These are phyloP conservation scores for Leptographium flavum DNA, from an alignment of 2,329 filamentous ascomycete genomes.

Conservation along the genomic window DNA sequence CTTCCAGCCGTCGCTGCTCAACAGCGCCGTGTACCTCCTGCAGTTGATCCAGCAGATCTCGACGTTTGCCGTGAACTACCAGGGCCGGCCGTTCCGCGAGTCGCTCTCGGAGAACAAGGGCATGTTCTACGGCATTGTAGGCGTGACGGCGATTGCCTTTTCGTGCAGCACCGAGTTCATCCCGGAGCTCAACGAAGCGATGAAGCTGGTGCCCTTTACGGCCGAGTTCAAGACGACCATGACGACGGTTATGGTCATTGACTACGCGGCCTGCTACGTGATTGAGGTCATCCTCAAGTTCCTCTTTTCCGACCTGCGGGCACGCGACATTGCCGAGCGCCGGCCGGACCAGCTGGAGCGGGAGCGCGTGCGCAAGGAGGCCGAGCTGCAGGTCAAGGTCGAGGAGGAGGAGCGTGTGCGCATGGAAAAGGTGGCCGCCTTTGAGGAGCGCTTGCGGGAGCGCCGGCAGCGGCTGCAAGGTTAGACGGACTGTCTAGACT, in stretches of 20 bases:
- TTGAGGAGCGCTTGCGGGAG: slow-evolving; percentile 28
- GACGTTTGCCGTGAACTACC: slow-evolving; percentile 98
- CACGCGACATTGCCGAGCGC: slow-evolving; percentile 83
- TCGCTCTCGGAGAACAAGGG: slow-evolving; percentile 87
- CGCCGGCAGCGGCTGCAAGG: not conserved
- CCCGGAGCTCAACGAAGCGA: slow-evolving; percentile 84
- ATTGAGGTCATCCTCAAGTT: slow-evolving; percentile 79
- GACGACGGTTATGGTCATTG: slow-evolving; percentile 70
- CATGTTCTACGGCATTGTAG: slow-evolving; percentile 95
- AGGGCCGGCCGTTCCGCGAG: slow-evolving; percentile 94
- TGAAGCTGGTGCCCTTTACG: slow-evolving; percentile 83
- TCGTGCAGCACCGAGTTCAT: slow-evolving; percentile 89
- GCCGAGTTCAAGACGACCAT: slow-evolving; percentile 80
- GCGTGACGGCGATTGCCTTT: slow-evolving; percentile 82
- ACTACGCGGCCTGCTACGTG: slow-evolving; percentile 75
- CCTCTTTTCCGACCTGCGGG: slow-evolving; percentile 78
- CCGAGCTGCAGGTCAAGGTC: slow-evolving; percentile 33
- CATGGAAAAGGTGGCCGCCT: slow-evolving; percentile 40
- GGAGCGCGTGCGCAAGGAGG: slow-evolving; percentile 55
- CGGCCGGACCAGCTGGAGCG: slow-evolving; percentile 73
- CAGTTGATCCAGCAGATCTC: slow-evolving; percentile 98
- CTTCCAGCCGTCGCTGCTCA: slow-evolving; percentile 84
- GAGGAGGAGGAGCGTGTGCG: slow-evolving; percentile 41
- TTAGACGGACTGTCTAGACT: not conserved
- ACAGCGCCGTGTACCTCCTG: slow-evolving; percentile 91